Conservation (phyloP, 495 filamentous ascomycete genomes). For the Trichoderma gamsii region DNA sequence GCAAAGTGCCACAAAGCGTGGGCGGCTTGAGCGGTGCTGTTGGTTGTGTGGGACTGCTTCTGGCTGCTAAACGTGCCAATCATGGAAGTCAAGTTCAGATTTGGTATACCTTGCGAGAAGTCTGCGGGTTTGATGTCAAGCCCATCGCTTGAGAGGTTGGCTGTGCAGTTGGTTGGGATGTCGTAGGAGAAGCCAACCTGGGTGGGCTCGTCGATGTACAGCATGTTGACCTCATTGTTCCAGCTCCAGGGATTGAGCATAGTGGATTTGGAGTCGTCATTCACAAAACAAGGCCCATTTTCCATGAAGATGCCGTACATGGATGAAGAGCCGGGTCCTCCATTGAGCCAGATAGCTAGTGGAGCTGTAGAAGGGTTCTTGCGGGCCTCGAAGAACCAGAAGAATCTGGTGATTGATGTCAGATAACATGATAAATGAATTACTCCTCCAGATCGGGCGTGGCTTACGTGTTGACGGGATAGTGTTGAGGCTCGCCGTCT, state of each 20-base stretch:
- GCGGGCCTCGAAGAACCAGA: slow-evolving; percentile 68
- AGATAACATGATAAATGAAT: background rate
- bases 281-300: slow-evolving; percentile 41
- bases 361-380: slow-evolving; percentile 50
- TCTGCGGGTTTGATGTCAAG: slow-evolving; percentile 27
- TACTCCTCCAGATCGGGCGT: too few species aligned
- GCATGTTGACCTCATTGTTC: slow-evolving; percentile 67
- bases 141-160: slow-evolving; percentile 28
- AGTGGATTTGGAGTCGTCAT: slow-evolving; percentile 14
- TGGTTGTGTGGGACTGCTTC: slow-evolving; percentile 48
- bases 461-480: slow-evolving; percentile 53
- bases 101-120: slow-evolving; percentile 22
- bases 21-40: slow-evolving; percentile 60
- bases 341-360: slow-evolving; percentile 65
- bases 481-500: slow-evolving; percentile 28
- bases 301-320: slow-evolving; percentile 64
- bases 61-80: slow-evolving; percentile 62
- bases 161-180: slow-evolving; percentile 45
- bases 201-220: slow-evolving; percentile 64
- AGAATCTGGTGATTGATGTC: slow-evolving; percentile 43
- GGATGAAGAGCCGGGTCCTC: slow-evolving; percentile 58
- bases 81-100: slow-evolving; percentile 37
- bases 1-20: slow-evolving; percentile 63
- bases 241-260: slow-evolving; percentile 55
- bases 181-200: slow-evolving; percentile 55